Evolutionary conservation across 768 basidiomycete species (phyloP).

Genomic region (Tubosaeta sp.): DNA sequence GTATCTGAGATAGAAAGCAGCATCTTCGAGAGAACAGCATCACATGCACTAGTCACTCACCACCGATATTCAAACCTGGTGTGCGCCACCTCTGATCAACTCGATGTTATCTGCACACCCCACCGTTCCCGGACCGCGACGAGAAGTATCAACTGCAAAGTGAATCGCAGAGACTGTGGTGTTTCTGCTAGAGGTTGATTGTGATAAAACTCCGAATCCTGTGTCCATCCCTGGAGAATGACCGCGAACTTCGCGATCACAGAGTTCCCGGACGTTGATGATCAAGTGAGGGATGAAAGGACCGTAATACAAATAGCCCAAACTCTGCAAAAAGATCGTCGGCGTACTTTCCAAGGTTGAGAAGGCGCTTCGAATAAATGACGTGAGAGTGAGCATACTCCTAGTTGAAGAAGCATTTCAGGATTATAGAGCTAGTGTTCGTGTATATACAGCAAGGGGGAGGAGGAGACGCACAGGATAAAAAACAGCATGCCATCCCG

Average conservation of each 20-base stretch:
- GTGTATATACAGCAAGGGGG: not conserved
- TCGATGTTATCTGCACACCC: not conserved
- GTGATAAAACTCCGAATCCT: not conserved
- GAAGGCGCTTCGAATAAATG: not conserved
- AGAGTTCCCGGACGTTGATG: not conserved
- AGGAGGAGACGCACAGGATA: slow-evolving; percentile 1
- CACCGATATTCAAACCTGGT: not conserved
- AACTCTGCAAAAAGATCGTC: not conserved
- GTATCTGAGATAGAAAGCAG: not conserved
- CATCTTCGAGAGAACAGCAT: not conserved
- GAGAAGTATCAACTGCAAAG: not conserved
- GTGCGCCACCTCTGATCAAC: not conserved
- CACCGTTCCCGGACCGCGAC: not conserved
- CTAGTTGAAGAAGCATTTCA: not conserved
- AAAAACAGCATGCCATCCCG: slow-evolving; percentile 4
- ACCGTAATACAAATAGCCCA: not conserved
- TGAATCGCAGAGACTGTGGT: not conserved
- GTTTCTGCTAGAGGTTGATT: not conserved
- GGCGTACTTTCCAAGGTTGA: not conserved
- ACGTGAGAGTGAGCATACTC: not conserved
- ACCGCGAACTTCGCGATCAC: not conserved
- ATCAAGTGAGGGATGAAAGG: not conserved
- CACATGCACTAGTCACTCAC: not conserved
- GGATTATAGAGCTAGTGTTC: not conserved
- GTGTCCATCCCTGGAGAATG: not conserved